Evolutionary conservation across 106 monocot species (phyloP), one percentile per base, ranked within the genome.

Genomic region (Amphibolis antarctica): DNA sequence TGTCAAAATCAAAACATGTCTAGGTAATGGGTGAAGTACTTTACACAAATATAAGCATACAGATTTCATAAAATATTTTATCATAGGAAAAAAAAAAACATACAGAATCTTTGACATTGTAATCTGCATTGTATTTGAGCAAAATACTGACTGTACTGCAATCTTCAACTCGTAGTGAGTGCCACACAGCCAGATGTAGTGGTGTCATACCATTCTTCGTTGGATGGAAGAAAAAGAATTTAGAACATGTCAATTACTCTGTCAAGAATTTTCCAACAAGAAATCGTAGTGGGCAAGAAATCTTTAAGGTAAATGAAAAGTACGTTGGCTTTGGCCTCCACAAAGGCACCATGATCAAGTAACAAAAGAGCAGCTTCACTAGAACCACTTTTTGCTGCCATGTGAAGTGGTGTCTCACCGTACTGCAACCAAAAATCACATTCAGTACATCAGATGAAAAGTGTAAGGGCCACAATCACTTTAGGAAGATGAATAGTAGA

Each of bases 201-300:
- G 96, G 78, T 1, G 90, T 90, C 96, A 96, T 96, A 52, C 96
- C 96, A 84, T 96, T 96, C 90, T 96, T 66, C 59, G 75, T 60
- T 20, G 21, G 59, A 36, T 19, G 28, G 0, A 65, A 17, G 20
- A 44, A 25, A 20, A 1, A 62, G 30, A 49, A 49, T 14, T 49
- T 36, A 36, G 36, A 36, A 36, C 36, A 36, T 36, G 36, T 36
- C 36, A 36, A 36, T n/a, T n/a, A n/a, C n/a, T n/a, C n/a, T n/a
- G n/a, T n/a, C n/a, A n/a, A 7, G 36, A 36, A 36, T 2, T 7
- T 36, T 7, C 7, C 49, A 49, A 17, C 49, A 49, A 49, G 13
- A 12, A 17, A 19, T 4, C 12, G 49, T 42, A 42, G n/a, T 43
- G 29, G 29, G 13, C 42, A 43, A 59, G 15, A 19, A 60, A n/a